Conservation (phyloP, 2,329 filamentous ascomycete species). For the Chrysoporthe austroafricana region DNA sequence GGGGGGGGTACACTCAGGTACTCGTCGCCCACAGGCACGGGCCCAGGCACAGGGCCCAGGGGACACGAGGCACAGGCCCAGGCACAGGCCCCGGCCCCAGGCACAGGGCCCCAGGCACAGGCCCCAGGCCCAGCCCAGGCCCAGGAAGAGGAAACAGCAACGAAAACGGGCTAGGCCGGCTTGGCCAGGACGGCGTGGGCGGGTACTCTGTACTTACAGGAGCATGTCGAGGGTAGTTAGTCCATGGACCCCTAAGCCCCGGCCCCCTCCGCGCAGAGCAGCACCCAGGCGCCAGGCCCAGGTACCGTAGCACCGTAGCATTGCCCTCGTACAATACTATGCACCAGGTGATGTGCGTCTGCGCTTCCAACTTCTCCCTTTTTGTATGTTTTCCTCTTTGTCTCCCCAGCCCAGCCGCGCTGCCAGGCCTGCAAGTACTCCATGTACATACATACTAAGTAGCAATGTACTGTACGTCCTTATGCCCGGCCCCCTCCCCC, state of each 20-base stretch:
- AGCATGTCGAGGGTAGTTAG: constrained; percentile 1
- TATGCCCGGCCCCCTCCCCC: neutral
- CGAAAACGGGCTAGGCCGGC: neutral
- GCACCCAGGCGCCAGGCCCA: neutral
- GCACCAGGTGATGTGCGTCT: neutral
- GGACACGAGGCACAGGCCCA: neutral
- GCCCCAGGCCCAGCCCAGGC: constrained; percentile 1
- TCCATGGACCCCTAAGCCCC: neutral
- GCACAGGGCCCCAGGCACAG: neutral
- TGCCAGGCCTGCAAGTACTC: neutral
- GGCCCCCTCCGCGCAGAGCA: neutral
- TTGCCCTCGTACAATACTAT: neutral
- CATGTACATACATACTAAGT: neutral
- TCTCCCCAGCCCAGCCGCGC: neutral
- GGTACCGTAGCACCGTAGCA: neutral
- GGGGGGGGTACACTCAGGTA: neutral
- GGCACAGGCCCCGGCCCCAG: neutral
- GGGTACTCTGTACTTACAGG: neutral
- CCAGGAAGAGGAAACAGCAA: neutral
- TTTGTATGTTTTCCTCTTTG: neutral
- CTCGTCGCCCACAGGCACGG: neutral
- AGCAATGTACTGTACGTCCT: neutral
- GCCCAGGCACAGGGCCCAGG: neutral
- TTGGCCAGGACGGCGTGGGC: too few relatives aligned
- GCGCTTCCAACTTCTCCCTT: neutral